A percentile compares a stretch with the other conserved stretches of the same genome.
These are phyloP conservation scores for Alloascoidea africana DNA, from an alignment of 805 yeast species.

Conservation along the genomic window DNA sequence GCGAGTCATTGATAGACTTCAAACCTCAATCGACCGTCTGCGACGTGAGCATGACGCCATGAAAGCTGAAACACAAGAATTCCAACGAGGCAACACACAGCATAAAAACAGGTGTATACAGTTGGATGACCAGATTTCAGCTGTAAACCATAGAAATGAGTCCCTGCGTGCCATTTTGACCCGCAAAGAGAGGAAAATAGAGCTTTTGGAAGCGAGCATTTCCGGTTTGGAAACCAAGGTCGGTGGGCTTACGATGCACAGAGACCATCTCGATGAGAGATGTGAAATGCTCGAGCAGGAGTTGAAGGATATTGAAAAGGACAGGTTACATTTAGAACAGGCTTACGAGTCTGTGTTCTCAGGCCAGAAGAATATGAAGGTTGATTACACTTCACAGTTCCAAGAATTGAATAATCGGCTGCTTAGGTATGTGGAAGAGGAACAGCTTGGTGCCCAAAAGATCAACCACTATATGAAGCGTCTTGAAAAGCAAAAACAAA, in stretches of 20 bases:
- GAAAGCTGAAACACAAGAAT: background rate
- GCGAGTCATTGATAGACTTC: background rate
- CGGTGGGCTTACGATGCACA: background rate
- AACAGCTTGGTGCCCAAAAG: background rate
- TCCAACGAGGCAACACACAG: background rate
- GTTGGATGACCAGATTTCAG: background rate
- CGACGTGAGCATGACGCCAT: background rate
- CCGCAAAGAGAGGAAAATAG: background rate
- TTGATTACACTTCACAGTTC: background rate
- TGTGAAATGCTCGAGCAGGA: background rate
- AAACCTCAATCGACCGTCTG: background rate
- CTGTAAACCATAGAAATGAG: background rate
- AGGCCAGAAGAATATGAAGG: conserved; percentile 1
- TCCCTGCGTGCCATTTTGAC: background rate
- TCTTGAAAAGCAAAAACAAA: background rate
- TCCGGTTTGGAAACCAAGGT: background rate
- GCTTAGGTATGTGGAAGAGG: background rate
- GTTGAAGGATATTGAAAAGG: background rate
- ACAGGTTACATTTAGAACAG: background rate
- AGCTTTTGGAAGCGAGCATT: background rate
- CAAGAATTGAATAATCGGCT: background rate
- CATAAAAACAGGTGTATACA: background rate
- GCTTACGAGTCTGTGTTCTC: background rate
- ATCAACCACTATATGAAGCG: background rate
- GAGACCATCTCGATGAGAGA: background rate